Evolutionary conservation across 495 filamentous ascomycete genomes (phyloP).

Genomic region (Glonium stellatum): DNA sequence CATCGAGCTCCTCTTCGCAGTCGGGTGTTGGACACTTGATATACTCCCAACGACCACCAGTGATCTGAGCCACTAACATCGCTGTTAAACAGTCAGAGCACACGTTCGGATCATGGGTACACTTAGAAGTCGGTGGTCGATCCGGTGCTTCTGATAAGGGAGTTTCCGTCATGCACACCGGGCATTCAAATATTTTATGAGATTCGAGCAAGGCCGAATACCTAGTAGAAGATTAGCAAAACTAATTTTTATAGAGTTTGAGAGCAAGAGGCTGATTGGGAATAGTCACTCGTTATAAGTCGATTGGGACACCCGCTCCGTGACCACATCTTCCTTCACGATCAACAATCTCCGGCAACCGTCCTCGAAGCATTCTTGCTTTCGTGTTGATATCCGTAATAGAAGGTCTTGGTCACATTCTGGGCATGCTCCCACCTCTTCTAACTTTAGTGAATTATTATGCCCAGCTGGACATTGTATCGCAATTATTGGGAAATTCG

Average conservation of each 20-base stretch:
- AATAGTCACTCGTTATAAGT: not conserved
- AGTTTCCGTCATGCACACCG: not conserved
- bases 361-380: not conserved
- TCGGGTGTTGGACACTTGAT: not conserved
- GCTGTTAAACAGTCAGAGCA: not conserved
- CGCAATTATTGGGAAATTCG: not conserved
- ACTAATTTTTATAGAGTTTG: too few species aligned
- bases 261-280: too few species aligned
- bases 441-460: not conserved
- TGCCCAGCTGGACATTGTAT: not conserved
- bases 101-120: not conserved
- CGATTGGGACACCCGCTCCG: not conserved
- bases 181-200: not conserved
- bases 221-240: not conserved
- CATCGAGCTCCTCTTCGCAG: conserved; percentile 1
- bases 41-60: not conserved
- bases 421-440: not conserved
- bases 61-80: not conserved
- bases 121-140: not conserved
- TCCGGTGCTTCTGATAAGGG: not conserved
- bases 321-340: not conserved
- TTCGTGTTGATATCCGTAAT: not conserved
- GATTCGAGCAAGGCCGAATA: not conserved
- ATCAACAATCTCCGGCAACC: not conserved
- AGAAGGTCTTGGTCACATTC: not conserved